Evolutionary conservation across 164 flowering plant genomes (phyloP).

Genomic region (Magnolia sinica): DNA sequence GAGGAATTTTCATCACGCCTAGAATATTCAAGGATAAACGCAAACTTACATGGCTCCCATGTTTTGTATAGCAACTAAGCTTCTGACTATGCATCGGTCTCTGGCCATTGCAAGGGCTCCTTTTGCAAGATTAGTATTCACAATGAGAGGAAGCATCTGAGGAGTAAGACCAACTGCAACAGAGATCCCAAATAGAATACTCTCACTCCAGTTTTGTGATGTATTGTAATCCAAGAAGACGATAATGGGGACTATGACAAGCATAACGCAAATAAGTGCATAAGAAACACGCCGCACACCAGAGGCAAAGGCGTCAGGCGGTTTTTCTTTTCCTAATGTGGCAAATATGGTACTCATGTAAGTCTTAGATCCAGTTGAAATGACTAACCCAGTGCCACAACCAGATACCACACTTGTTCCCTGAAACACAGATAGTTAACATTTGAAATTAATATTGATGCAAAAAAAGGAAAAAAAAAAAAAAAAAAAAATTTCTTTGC

Average conservation of each 20-base stretch:
- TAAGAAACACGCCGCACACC: slow-evolving; percentile 54
- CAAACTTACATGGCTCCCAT: slow-evolving; percentile 82
- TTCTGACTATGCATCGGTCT: slow-evolving; percentile 73
- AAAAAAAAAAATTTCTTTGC: no score
- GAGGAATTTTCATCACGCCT: no score
- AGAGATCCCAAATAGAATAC: slow-evolving; percentile 59
- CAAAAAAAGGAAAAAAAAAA: not conserved
- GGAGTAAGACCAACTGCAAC: slow-evolving; percentile 78
- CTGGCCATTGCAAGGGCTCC: slow-evolving; percentile 83
- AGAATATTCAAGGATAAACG: not conserved
- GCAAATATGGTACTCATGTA: slow-evolving; percentile 76
- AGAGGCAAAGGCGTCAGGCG: slow-evolving; percentile 53
- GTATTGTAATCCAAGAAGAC: slow-evolving; percentile 33
- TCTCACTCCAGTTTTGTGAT: slow-evolving; percentile 31
- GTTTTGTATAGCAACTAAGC: slow-evolving; percentile 60
- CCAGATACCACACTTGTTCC: slow-evolving; percentile 84
- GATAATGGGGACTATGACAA: slow-evolving; percentile 47
- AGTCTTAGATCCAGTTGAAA: slow-evolving; percentile 78
- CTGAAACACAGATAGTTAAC: slow-evolving; percentile 25
- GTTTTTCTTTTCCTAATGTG: slow-evolving; percentile 48
- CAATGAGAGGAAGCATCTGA: slow-evolving; percentile 79
- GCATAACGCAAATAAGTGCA: slow-evolving; percentile 51
- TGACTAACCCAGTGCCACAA: slow-evolving; percentile 64
- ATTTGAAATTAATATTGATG: no score
- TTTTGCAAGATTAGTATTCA: slow-evolving; percentile 70